Conservation (phyloP, 305 asterid genomes). For the Fraxinus nigra region DNA sequence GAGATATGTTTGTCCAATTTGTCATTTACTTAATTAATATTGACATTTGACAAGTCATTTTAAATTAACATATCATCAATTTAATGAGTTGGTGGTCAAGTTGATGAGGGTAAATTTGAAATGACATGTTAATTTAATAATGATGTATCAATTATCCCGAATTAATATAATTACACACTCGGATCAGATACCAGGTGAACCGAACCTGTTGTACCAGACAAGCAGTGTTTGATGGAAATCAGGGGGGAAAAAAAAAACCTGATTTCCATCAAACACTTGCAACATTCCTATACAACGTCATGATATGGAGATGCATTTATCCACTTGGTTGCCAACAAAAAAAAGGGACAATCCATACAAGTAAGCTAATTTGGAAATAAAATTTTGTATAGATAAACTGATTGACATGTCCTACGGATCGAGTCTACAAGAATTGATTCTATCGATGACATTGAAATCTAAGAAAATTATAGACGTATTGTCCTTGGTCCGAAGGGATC, state of each 20-base stretch:
- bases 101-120: too few species aligned
- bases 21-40: too few species aligned
- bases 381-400: slow-evolving; percentile 29
- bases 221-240: neutral
- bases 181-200: neutral
- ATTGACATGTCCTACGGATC: slow-evolving; percentile 32
- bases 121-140: too few species aligned
- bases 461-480: slow-evolving; percentile 83
- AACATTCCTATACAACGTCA: slow-evolving; percentile 26
- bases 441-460: slow-evolving; percentile 53
- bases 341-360: slow-evolving; percentile 15
- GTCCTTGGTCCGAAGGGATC: slow-evolving; percentile 80
- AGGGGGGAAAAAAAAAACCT: neutral
- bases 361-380: slow-evolving; percentile 17
- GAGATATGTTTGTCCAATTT: too few species aligned
- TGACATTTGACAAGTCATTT: too few species aligned
- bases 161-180: neutral
- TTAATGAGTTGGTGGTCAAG: too few species aligned
- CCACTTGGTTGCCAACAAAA: neutral
- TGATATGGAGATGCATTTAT: slow-evolving; percentile 20
- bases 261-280: slow-evolving; percentile 1
- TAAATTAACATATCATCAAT: too few species aligned
- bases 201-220: neutral
- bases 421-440: slow-evolving; percentile 41
- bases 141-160: too few species aligned